A percentile compares a stretch with the other conserved stretches of the same genome.
These are phyloP conservation scores for Groenewaldozyma sp. DNA, from an alignment of 1,139 yeast species.

Conservation along the genomic window DNA sequence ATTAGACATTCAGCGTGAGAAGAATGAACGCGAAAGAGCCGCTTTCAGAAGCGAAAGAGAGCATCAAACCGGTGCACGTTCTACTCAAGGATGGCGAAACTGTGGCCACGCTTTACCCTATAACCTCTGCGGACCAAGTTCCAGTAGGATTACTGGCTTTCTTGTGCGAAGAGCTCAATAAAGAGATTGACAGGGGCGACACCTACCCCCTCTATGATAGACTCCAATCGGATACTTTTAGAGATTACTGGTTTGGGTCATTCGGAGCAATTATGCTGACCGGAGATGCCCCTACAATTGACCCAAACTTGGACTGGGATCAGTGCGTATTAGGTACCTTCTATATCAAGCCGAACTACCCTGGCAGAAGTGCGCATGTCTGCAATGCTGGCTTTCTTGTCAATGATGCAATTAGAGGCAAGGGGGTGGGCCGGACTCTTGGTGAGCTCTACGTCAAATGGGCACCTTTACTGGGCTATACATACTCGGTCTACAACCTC, in stretches of 20 bases:
- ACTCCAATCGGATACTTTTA: conserved; percentile 62
- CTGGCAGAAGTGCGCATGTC: conserved; percentile 89
- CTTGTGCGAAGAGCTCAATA: conserved; percentile 82
- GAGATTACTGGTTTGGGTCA: conserved; percentile 76
- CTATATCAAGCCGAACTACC: conserved; percentile 76
- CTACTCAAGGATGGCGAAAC: conserved; percentile 80
- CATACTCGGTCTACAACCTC: conserved; percentile 72
- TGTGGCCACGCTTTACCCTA: conserved; percentile 85
- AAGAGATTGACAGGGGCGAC: conserved; percentile 85
- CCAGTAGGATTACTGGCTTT: conserved; percentile 76
- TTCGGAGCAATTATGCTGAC: conserved; percentile 77
- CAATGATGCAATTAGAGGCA: conserved; percentile 87
- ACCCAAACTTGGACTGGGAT: conserved; percentile 63
- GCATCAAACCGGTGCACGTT: conserved; percentile 25
- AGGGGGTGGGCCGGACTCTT: conserved; percentile 80
- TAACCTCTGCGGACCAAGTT: conserved; percentile 49
- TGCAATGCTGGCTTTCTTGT: conserved; percentile 86
- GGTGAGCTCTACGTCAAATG: conserved; percentile 80
- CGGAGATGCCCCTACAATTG: conserved; percentile 34
- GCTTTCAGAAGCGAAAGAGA: conserved; percentile 27
- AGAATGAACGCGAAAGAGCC: no score
- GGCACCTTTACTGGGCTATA: conserved; percentile 85
- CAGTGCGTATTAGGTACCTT: conserved; percentile 83
- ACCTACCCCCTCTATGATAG: conserved; percentile 80
- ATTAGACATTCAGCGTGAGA: no score